Percentiles rank a stretch among this genome's conserved stretches.
phyloP scores from a whole-genome alignment of 805 yeast species.

The Cyberlindnera xishuangbannaensis region DNA sequence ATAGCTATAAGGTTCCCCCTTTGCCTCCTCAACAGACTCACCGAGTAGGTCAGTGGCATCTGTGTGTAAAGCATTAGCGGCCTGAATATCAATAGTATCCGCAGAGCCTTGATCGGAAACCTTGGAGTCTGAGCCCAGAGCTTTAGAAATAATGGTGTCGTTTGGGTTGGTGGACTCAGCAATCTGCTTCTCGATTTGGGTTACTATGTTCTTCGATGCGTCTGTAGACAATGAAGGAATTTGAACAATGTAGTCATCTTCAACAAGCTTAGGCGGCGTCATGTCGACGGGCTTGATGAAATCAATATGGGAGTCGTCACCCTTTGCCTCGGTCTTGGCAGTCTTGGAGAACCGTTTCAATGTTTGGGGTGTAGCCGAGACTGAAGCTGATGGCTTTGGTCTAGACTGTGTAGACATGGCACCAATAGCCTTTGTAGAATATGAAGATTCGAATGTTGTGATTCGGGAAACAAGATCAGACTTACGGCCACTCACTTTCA shows the following conservation, averaged over 20 bases:
- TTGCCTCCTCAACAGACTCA: constrained; percentile 4
- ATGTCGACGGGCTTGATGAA: constrained; percentile 36
- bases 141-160: constrained; percentile 21
- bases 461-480: constrained; percentile 43
- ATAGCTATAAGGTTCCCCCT: constrained; percentile 20
- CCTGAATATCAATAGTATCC: constrained; percentile 13
- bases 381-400: constrained; percentile 6
- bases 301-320: constrained; percentile 54
- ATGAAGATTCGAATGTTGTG: constrained; percentile 20
- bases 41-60: constrained; percentile 8
- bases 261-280: constrained; percentile 36
- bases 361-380: constrained; percentile 4
- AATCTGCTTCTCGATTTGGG: constrained; percentile 24
- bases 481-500: constrained; percentile 58
- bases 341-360: constrained; percentile 21
- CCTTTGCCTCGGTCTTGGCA: constrained; percentile 35
- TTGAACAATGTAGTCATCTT: constrained; percentile 40
- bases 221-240: constrained; percentile 43
- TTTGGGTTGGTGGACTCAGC: constrained; percentile 8
- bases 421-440: constrained; percentile 5
- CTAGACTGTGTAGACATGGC: constrained; percentile 15
- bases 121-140: constrained; percentile 22
- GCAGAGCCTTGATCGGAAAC: constrained; percentile 19
- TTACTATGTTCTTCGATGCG: constrained; percentile 36
- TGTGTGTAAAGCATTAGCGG: constrained; percentile 10